phyloP scores from a whole-genome alignment of 1,284 basidiomycete species.

The Apiotrichum porosum region DNA sequence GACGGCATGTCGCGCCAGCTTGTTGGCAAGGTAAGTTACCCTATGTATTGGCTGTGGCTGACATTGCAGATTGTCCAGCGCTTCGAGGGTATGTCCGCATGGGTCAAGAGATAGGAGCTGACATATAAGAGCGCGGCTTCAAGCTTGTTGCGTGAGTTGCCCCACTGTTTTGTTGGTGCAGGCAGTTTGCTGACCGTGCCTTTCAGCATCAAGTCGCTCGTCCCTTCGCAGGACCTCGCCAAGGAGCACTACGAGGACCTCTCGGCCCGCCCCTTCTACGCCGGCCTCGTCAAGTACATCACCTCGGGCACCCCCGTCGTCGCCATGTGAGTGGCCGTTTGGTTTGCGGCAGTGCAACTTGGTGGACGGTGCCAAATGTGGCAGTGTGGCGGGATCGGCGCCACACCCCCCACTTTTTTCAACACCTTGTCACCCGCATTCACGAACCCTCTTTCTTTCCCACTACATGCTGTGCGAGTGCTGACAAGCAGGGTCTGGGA shows the following conservation, averaged over 20 bases:
- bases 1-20: constrained; percentile 45
- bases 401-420: too few relatives aligned
- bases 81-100: constrained; percentile 35
- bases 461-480: neutral
- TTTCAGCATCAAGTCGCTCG: constrained; percentile 43
- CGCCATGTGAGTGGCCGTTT: constrained; percentile 32
- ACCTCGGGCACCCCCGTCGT: constrained; percentile 44
- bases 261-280: constrained; percentile 41
- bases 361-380: neutral
- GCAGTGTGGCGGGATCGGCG: constrained; percentile 6
- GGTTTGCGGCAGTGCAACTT: neutral
- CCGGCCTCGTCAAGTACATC: constrained; percentile 44
- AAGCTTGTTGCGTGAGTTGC: constrained; percentile 45
- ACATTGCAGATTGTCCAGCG: constrained; percentile 29
- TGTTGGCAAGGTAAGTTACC: constrained; percentile 34
- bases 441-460: neutral
- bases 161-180: too few relatives aligned
- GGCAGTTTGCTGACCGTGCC: neutral
- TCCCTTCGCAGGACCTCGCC: constrained; percentile 40
- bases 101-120: neutral
- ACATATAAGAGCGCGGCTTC: constrained; percentile 37
- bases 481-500: constrained; percentile 34
- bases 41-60: too few relatives aligned
- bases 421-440: too few relatives aligned
- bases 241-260: constrained; percentile 46